Conservation (phyloP, 495 filamentous ascomycete genomes). For the Aspergillus nanangensis region DNA sequence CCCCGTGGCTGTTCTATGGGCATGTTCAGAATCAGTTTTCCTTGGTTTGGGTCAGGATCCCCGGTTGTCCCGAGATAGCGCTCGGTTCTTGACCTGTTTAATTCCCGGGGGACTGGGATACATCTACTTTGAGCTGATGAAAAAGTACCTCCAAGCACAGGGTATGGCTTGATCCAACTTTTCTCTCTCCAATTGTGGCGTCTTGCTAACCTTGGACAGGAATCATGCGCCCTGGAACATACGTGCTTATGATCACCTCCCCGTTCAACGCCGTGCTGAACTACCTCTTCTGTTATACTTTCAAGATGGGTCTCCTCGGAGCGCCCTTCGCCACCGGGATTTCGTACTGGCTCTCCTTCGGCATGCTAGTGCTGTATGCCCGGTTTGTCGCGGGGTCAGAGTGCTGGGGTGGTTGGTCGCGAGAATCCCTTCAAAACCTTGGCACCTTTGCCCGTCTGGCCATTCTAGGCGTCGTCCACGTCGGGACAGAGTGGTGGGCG, state of each 20-base stretch:
- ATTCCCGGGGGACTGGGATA: slow-evolving; percentile 87
- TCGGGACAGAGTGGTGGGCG: slow-evolving; percentile 95
- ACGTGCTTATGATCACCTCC: slow-evolving; percentile 79
- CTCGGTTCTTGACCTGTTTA: slow-evolving; percentile 69
- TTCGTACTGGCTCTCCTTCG: slow-evolving; percentile 83
- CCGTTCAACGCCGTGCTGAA: slow-evolving; percentile 75
- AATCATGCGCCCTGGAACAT: slow-evolving; percentile 85
- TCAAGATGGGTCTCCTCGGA: slow-evolving; percentile 68
- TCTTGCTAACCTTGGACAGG: slow-evolving; percentile 35
- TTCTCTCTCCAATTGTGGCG: neutral
- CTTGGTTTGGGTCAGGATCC: slow-evolving; percentile 73
- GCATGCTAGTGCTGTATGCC: slow-evolving; percentile 71
- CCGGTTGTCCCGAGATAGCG: slow-evolving; percentile 69
- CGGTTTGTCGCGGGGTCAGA: slow-evolving; percentile 67
- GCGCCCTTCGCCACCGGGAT: slow-evolving; percentile 81
- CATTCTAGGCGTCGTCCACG: slow-evolving; percentile 75
- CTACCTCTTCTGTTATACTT: slow-evolving; percentile 72
- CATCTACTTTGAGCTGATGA: slow-evolving; percentile 87
- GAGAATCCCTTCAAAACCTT: slow-evolving; percentile 58
- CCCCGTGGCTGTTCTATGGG: slow-evolving; percentile 72
- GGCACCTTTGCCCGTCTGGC: slow-evolving; percentile 74
- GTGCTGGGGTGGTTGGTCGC: slow-evolving; percentile 81
- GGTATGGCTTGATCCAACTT: slow-evolving; percentile 36
- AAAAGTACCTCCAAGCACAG: slow-evolving; percentile 91
- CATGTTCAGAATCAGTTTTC: slow-evolving; percentile 73